Evolutionary conservation across 495 filamentous ascomycete genomes (phyloP).

Genomic region (Aspergillus coremiiformis): DNA sequence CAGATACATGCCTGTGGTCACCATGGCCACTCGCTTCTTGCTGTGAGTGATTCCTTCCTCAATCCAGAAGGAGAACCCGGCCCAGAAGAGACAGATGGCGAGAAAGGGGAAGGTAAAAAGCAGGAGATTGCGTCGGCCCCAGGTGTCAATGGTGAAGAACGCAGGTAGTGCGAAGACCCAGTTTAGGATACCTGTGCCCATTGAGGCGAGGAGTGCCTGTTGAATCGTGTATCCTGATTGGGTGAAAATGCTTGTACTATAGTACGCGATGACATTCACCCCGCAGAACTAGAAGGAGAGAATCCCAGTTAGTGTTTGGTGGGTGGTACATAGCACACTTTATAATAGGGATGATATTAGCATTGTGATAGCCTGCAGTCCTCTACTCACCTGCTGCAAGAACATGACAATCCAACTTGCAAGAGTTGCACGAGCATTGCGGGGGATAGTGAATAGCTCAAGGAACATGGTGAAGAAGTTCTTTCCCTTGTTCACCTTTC

Average conservation of each 20-base stretch:
- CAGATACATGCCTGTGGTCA: constrained; percentile 45
- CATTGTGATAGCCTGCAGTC: neutral
- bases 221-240: constrained; percentile 38
- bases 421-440: constrained; percentile 47
- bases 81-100: constrained; percentile 48
- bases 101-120: constrained; percentile 60
- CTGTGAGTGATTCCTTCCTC: constrained; percentile 20
- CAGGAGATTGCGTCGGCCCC: constrained; percentile 54
- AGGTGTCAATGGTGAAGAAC: constrained; percentile 61
- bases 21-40: constrained; percentile 37
- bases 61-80: constrained; percentile 54
- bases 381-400: constrained; percentile 31
- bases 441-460: constrained; percentile 48
- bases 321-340: no score
- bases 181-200: constrained; percentile 59
- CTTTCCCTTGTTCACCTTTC: constrained; percentile 35
- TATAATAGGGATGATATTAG: no score
- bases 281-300: constrained; percentile 32
- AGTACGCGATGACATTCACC: constrained; percentile 48
- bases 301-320: no score
- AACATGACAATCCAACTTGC: constrained; percentile 48
- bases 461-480: constrained; percentile 43
- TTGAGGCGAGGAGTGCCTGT: constrained; percentile 47
- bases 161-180: constrained; percentile 61
- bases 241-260: constrained; percentile 50